Evolutionary conservation across 2,329 filamentous ascomycete genomes (phyloP).

Genomic region (Akanthomyces dipterigenus): DNA sequence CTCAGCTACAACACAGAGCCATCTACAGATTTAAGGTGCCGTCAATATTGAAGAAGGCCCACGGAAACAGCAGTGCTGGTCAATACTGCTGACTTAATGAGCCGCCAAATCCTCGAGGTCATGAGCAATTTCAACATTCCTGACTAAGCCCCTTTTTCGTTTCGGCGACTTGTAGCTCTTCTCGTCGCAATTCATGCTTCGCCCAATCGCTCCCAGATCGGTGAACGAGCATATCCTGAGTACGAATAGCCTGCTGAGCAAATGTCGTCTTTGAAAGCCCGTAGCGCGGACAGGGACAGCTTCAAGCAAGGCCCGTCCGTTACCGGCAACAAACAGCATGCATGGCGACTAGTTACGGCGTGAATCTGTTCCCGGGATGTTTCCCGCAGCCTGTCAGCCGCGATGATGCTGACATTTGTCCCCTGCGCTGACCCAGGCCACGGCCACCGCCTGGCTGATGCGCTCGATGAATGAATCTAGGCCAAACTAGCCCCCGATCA

Average conservation of each 20-base stretch:
- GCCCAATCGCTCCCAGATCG: too few species aligned
- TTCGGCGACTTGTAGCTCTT: background rate
- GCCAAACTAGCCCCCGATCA: background rate
- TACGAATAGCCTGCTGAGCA: background rate
- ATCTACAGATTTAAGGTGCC: too few species aligned
- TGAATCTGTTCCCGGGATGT: background rate
- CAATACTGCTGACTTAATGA: too few species aligned
- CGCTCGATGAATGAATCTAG: background rate
- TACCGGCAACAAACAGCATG: background rate
- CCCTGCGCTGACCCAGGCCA: background rate
- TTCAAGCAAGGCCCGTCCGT: background rate
- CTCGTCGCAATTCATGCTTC: background rate
- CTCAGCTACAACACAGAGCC: too few species aligned
- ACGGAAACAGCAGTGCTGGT: background rate
- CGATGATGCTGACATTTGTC: slow-evolving; percentile 8
- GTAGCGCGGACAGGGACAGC: background rate
- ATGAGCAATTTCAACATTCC: too few species aligned
- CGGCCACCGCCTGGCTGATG: background rate
- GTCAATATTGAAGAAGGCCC: background rate
- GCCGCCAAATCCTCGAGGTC: too few species aligned
- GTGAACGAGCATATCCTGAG: background rate
- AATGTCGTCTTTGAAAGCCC: background rate
- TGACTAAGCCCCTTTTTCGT: too few species aligned
- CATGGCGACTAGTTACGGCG: background rate
- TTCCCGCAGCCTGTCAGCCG: background rate